Percentiles rank a stretch among this genome's conserved stretches.
phyloP scores from a whole-genome alignment of 495 filamentous ascomycete genomes.

The Xylaria grammica region DNA sequence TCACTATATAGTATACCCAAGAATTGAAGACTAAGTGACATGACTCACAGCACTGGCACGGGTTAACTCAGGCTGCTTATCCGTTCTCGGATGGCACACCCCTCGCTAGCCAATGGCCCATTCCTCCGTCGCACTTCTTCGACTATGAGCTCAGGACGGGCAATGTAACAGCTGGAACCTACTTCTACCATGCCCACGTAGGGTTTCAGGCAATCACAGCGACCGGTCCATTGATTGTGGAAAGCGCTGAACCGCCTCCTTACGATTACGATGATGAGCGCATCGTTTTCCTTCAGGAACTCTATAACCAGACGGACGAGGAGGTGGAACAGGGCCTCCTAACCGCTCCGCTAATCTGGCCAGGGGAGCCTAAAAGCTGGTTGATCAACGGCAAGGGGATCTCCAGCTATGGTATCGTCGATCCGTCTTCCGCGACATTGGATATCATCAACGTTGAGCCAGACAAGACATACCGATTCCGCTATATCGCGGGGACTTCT shows the following conservation, averaged over 20 bases:
- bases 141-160: slow-evolving; percentile 58
- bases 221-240: slow-evolving; percentile 57
- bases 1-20: not conserved
- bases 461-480: slow-evolving; percentile 58
- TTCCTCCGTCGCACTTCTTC: slow-evolving; percentile 59
- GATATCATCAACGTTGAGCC: slow-evolving; percentile 58
- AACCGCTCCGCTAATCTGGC: slow-evolving; percentile 38
- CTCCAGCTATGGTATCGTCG: slow-evolving; percentile 29
- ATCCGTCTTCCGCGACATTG: slow-evolving; percentile 27
- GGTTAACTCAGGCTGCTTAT: slow-evolving; percentile 50
- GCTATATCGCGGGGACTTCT: slow-evolving; percentile 56
- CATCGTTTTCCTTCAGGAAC: slow-evolving; percentile 55
- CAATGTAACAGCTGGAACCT: slow-evolving; percentile 51
- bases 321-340: slow-evolving; percentile 43
- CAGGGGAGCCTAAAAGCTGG: slow-evolving; percentile 50
- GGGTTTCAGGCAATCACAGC: slow-evolving; percentile 56
- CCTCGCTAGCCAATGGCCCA: slow-evolving; percentile 57
- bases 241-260: slow-evolving; percentile 43
- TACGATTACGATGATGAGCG: slow-evolving; percentile 60
- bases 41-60: slow-evolving; percentile 58
- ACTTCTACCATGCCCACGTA: slow-evolving; percentile 63
- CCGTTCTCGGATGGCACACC: slow-evolving; percentile 61
- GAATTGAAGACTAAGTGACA: slow-evolving; percentile 4
- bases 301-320: slow-evolving; percentile 46
- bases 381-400: slow-evolving; percentile 45